Evolutionary conservation across 345 rosid species (phyloP), one percentile per base, ranked within the genome.

Genomic region (Sisymbrium altissimum): DNA sequence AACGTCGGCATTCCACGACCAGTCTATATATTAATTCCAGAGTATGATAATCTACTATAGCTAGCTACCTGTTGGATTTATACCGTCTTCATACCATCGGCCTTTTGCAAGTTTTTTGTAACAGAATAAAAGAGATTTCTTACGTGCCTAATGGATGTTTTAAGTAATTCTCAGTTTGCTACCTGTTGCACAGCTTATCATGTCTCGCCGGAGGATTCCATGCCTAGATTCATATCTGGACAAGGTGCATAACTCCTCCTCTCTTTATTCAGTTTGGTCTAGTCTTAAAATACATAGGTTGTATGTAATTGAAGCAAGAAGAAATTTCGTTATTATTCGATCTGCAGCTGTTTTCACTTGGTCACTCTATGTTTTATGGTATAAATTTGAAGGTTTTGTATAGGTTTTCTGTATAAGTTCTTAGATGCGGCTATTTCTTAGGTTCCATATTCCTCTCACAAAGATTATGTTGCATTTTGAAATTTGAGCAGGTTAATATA

Each of bases 161-260:
- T 21, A 43, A 54, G 18, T n/a, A 29, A 46, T 48, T 18, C 43
- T 68, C 72, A 55, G 5, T 74, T 56, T 55, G 36, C 39, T 23
- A 23, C 12, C 50, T 48, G 38, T 33, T 49, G 58, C 62, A 38
- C 89, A 95, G 99, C 98, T 95, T 40, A 86, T 83, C 56, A 92
- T 95, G 99, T 92, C 99, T 53, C 88, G 94, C 61, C 86, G 96
- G 49, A 77, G 98, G 35, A 89, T 92, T 82, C 99, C 98, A 45
- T 92, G 99, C 88, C 82, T 95, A 78, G 99, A 95, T 83, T 95
- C 99, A 10, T 95, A 90, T 81, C 81, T 95, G 72, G 99, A 95
- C 83, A 95, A 92, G 99, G 98, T 95, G 12, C 55, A 79, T 74
- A 68, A 21, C 58, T 50, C 52, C 54, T 40, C 30, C 55, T 40